Evolutionary conservation across 2,329 filamentous ascomycete genomes (phyloP), one percentile per base, ranked within the genome.

Genomic region (Colletotrichum melonis): DNA sequence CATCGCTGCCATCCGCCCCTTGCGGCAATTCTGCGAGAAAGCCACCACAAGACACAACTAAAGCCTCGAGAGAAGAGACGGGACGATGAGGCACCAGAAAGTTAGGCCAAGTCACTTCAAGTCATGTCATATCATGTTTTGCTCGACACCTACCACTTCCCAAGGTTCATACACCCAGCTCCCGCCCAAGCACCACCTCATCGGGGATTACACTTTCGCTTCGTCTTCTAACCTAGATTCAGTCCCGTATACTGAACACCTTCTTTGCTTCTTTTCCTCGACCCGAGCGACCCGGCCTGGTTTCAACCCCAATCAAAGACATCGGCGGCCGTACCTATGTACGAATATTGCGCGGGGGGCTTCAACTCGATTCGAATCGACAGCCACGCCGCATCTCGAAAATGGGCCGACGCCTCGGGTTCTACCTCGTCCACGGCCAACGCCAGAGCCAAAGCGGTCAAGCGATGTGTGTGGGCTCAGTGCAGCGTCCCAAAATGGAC

Each of bases 11-110:
- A 54, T 42, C 62, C 62, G 62, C 70, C 59, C 60, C 49, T 73
- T 73, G 67, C 67, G 70, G 70, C 60, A 70, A 69, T 64, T 69
- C 38, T 68, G 58, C 57, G 66, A 65, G 60, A 70, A 73, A 65
- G 58, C 67, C 58, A 63, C 46, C 24, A 38, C 55, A 46, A 42
- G 59, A 59, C 66, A 59, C 56, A 32, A 30, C 65, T 42, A 42
- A 42, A 46, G 63, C 54, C 42, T 69, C 54, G 58, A 69, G 32
- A 65, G 54, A 58, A 65, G 52, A 70, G 70, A 73, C 67, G 54
- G 55, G 70, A 73, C 46, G 70, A 70, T 38, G 42, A 42, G 67
- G 55, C 30, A 49, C 46, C 22, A 28, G 38, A 56, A 35, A 69
- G 66, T 69, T 30, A 62, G 14, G 54, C 66, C 58, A 59, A 64